Base-by-base conservation (phyloP, 73 alveolate species). In the Paramecium bursaria region DNA sequence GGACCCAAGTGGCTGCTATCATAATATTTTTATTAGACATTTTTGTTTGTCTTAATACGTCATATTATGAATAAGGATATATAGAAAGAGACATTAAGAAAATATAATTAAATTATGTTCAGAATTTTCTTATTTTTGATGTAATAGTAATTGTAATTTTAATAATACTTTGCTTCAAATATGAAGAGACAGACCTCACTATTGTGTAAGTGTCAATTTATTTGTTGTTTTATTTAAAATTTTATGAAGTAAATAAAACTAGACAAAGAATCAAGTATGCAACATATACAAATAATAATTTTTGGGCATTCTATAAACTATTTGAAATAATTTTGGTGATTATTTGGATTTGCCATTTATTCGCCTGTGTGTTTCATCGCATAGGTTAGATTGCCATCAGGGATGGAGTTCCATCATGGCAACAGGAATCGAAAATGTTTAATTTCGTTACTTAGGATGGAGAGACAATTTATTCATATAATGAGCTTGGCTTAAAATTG, bases 31-130 rank as follows among this genome's bases (percentile, higher is more conserved):
- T 3, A 0, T 17, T 67, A 39, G 82, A 67, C 13, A 67, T 67
- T 0, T 14, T 47, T 19, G 42, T 67, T 4, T 25, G 60, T 19
- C 33, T 67, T 42, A 67, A 67, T 67, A 67, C 33, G 17, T 53
- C 60, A 10, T 67, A 9, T 42, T 67, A 67, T 42, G 44, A 67
- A 67, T 31, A 67, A 42, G 82, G 82, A 39, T 67, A 67, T 9
- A 39, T 67, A 21, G 82, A 39, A 6, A 35, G 53, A 39, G 82
- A 47, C 3, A 67, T 53, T 39, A 42, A 31, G 17, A 21, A 39
- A 67, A 67, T 67, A 7, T 53, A 53, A 14, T 1, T 19, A 21
- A 31, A 67, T 19, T 67, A 67, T 27, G 1, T 42, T 1, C 33
- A 67, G 44, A 35, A 33, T 6, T 67, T 39, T 67, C 22, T 67